Evolutionary conservation across 1,284 basidiomycete genomes (phyloP), one percentile per base, ranked within the genome.

Genomic region (Boletus mariae): DNA sequence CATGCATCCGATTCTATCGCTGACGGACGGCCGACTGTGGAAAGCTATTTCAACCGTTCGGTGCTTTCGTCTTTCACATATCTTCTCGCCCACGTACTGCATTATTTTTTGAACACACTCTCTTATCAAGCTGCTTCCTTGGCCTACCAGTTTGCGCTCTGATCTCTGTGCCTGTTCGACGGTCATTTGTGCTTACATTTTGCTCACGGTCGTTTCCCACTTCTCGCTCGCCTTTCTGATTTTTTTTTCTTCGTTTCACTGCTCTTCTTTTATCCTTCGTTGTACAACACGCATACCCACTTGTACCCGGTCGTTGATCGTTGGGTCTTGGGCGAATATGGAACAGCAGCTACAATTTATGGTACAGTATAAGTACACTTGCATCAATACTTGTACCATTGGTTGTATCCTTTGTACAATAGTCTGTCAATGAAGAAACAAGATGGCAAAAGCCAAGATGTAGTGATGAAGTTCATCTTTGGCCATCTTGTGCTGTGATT

Each of bases 341-440:
- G 47, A 63, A 49, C 0, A 6, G 44, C 17, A 59, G 34, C 43
- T 54, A 49, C 61, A 60, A 52, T 52, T 53, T 56, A 58, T 0
- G 44, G 62, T 64, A 68, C 48, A 47, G 25, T 47, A 47, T 44
- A 47, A 44, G 48, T 47, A 51, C 6, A 40, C 28, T 34, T 43
- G 20, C 38, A 45, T 52, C 10, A n/a, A 47, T 55, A 58, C 25
- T 48, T 66, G 57, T 64, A 66, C 57, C 42, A 56, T 48, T 50
- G 29, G 42, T 55, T 63, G 64, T 63, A 56, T 52, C 23, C 37
- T 43, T 49, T 64, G 57, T 68, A 58, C 28, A 46, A 45, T 45
- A 68, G 5, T 38, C 9, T 61, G 52, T 62, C 58, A 13, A 54
- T 63, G 54, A 54, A 57, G 32, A 62, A 60, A 38, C 29, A 44